These are phyloP conservation scores for Phaeosphaeriaceae sp. DNA, from an alignment of 2,329 filamentous ascomycete species.

Conservation along the genomic window DNA sequence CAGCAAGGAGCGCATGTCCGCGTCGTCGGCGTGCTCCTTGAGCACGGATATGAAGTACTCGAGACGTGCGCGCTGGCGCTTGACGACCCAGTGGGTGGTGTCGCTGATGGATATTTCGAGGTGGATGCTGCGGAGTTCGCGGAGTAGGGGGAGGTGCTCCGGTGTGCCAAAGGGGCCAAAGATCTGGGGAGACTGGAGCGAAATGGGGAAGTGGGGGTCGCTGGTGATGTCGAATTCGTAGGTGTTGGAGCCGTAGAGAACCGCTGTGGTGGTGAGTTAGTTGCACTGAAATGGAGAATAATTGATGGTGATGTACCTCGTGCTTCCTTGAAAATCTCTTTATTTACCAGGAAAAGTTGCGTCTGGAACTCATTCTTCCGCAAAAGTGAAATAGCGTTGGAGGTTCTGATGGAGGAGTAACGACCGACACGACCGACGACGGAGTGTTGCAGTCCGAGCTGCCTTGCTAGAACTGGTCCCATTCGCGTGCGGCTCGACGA, in stretches of 20 bases:
- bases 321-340: constrained; percentile 22
- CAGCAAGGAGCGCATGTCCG: constrained; percentile 21
- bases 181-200: constrained; percentile 20
- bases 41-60: constrained; percentile 28
- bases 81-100: constrained; percentile 14
- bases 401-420: no score
- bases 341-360: constrained; percentile 24
- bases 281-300: background rate
- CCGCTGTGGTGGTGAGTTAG: constrained; percentile 12
- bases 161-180: constrained; percentile 23
- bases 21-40: constrained; percentile 26
- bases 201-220: constrained; percentile 6
- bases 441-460: no score
- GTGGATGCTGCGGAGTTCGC: constrained; percentile 25
- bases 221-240: constrained; percentile 24
- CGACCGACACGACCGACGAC: no score
- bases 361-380: no score
- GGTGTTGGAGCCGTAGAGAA: constrained; percentile 29
- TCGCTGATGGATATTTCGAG: constrained; percentile 10
- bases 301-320: constrained; percentile 8
- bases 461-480: no score
- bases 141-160: constrained; percentile 15
- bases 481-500: no score
- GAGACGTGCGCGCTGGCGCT: constrained; percentile 25
- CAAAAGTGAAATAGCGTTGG: no score